Conservation (phyloP, 352 stramenopile genomes). For the Salisapilia sapeloensis region DNA sequence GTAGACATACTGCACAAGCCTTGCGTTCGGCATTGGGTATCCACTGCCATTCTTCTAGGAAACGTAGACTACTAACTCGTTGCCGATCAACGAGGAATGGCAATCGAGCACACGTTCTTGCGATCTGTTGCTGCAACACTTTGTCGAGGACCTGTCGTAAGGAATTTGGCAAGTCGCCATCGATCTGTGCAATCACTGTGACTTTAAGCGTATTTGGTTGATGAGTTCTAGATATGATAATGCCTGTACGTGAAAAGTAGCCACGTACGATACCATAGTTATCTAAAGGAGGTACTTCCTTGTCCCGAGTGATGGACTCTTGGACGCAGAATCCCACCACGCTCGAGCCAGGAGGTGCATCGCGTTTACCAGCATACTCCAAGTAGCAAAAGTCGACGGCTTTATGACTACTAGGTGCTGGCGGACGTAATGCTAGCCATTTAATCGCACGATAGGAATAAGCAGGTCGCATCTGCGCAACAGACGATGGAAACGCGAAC, state of each 20-base stretch:
- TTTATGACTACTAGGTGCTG: constrained; percentile 15
- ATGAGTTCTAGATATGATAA: constrained; percentile 50
- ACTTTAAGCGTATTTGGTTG: constrained; percentile 36
- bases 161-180: constrained; percentile 28
- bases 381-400: constrained; percentile 56
- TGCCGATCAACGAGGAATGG: constrained; percentile 34
- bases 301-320: constrained; percentile 38
- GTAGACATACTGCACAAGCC: constrained; percentile 49
- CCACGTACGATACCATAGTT: constrained; percentile 37
- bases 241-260: constrained; percentile 32
- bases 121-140: constrained; percentile 45
- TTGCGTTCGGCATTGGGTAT: constrained; percentile 53
- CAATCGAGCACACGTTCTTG: constrained; percentile 20
- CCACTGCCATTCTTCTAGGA: constrained; percentile 69
- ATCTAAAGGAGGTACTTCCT: constrained; percentile 39
- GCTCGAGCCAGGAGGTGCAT: constrained; percentile 20
- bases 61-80: constrained; percentile 42
- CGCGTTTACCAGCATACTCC: constrained; percentile 52
- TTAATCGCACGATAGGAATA: constrained; percentile 61
- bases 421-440: constrained; percentile 38
- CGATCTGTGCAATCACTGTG: constrained; percentile 55
- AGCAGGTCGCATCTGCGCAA: constrained; percentile 14
- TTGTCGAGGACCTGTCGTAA: constrained; percentile 26
- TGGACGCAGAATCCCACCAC: constrained; percentile 62
- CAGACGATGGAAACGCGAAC: constrained; percentile 35